Percentiles rank a stretch among this genome's conserved stretches.
Evolutionary conservation across 768 basidiomycete species (phyloP).

Genomic region (Boletus insuetus): DNA sequence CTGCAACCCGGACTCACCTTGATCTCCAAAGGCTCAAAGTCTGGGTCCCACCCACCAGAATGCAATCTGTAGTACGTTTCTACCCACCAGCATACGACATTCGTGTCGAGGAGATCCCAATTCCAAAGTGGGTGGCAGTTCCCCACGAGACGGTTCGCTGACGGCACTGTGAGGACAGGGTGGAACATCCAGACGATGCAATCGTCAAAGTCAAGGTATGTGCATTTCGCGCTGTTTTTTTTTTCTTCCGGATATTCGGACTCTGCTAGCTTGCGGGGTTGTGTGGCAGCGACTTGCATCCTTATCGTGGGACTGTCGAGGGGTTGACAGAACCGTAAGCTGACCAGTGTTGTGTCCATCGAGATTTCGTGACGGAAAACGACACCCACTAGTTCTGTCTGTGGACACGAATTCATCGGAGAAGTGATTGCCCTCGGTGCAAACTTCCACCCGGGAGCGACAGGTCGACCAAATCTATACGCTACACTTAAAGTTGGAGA

Average conservation of each 20-base stretch:
- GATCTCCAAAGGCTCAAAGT: no score
- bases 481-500: constrained; percentile 65
- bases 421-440: constrained; percentile 65
- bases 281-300: constrained; percentile 74
- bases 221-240: not conserved
- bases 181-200: constrained; percentile 72
- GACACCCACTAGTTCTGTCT: constrained; percentile 47
- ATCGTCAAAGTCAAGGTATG: constrained; percentile 71
- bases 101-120: constrained; percentile 58
- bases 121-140: constrained; percentile 46
- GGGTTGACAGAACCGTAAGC: constrained; percentile 51
- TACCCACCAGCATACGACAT: constrained; percentile 70
- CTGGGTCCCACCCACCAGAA: not conserved
- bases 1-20: no score
- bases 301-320: constrained; percentile 61
- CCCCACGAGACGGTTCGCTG: not conserved
- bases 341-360: not conserved
- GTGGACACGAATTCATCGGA: constrained; percentile 79
- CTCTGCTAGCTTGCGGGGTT: constrained; percentile 55
- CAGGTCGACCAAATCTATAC: constrained; percentile 61
- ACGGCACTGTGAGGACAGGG: constrained; percentile 41
- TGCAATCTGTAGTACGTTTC: constrained; percentile 46
- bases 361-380: not conserved
- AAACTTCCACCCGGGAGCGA: constrained; percentile 43
- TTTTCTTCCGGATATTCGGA: not conserved